phyloP scores from a whole-genome alignment of 257 asterid species.

The Solanum pimpinellifolium region DNA sequence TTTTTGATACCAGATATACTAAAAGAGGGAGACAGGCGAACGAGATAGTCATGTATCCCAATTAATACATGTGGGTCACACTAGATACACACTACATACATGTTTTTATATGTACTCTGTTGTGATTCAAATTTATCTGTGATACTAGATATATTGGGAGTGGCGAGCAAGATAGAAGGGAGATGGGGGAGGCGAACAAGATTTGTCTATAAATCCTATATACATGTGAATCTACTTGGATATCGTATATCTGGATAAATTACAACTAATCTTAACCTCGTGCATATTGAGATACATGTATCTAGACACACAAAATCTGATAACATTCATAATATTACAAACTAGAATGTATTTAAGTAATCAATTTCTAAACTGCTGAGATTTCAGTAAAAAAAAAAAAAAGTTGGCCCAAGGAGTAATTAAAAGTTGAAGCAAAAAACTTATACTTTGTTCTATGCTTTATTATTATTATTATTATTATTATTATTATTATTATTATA shows the following conservation, averaged over 20 bases:
- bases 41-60: background rate
- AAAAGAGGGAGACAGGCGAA: too few relatives aligned
- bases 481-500: too few relatives aligned
- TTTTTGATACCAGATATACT: background rate
- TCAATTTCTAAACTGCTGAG: background rate
- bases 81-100: background rate
- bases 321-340: too few relatives aligned
- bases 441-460: too few relatives aligned
- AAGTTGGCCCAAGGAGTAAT: background rate
- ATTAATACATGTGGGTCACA: background rate
- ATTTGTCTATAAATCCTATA: too few relatives aligned
- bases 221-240: background rate
- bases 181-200: background rate
- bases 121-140: background rate
- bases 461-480: too few relatives aligned
- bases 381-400: too few relatives aligned
- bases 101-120: background rate
- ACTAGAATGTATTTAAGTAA: background rate
- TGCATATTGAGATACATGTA: too few relatives aligned
- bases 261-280: too few relatives aligned
- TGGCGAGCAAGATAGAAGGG: background rate
- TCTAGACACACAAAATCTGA: background rate
- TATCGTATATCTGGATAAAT: too few relatives aligned
- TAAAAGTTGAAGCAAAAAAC: background rate
- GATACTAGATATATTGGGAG: background rate